These are phyloP conservation scores for Talaromyces wortmannii DNA, from an alignment of 495 filamentous ascomycete species.

Conservation along the genomic window DNA sequence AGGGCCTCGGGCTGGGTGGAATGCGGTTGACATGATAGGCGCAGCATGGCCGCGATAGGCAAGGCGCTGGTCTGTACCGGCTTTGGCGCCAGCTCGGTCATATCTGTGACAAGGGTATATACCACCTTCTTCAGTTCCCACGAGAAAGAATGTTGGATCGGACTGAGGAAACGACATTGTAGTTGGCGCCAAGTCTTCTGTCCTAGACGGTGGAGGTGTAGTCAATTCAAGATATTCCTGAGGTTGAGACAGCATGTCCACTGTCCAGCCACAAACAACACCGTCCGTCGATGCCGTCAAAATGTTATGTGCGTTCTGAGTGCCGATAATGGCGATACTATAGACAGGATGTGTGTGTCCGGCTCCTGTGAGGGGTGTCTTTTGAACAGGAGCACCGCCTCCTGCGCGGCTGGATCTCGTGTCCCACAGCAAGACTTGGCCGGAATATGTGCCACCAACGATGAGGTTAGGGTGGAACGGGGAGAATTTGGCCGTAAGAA, in stretches of 20 bases:
- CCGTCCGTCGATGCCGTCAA: slow-evolving; percentile 94
- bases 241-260: slow-evolving; percentile 94
- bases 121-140: slow-evolving; percentile 90
- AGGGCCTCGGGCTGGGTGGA: slow-evolving; percentile 84
- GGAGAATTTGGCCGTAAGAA: slow-evolving; percentile 91
- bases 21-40: slow-evolving; percentile 92
- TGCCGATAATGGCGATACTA: slow-evolving; percentile 89
- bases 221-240: slow-evolving; percentile 85
- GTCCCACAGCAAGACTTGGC: slow-evolving; percentile 98
- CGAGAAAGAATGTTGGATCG: slow-evolving; percentile 95
- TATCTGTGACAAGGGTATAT: slow-evolving; percentile 97
- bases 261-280: slow-evolving; percentile 90
- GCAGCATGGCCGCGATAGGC: slow-evolving; percentile 83
- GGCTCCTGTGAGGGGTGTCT: slow-evolving; percentile 84
- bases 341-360: slow-evolving; percentile 97
- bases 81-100: slow-evolving; percentile 92
- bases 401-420: slow-evolving; percentile 60
- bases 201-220: slow-evolving; percentile 81
- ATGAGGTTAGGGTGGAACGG: slow-evolving; percentile 96
- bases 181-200: slow-evolving; percentile 90
- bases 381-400: slow-evolving; percentile 82
- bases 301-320: slow-evolving; percentile 98
- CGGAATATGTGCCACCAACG: slow-evolving; percentile 89
- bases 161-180: slow-evolving; percentile 95
- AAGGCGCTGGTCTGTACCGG: slow-evolving; percentile 81